phyloP scores from a whole-genome alignment of 2,329 filamentous ascomycete species.

The Xylaria sp. region DNA sequence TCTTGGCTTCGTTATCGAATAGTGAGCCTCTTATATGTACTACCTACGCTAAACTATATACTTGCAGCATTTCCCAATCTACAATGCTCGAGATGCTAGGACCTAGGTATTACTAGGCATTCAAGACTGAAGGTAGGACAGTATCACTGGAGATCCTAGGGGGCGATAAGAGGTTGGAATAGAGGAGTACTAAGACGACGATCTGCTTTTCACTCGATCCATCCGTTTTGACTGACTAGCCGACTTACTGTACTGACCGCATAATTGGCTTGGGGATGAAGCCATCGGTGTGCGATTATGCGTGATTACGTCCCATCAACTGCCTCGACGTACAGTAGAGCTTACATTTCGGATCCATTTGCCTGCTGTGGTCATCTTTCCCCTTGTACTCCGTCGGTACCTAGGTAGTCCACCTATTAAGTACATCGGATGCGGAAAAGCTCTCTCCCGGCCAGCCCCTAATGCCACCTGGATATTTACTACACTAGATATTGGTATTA shows the following conservation, averaged over 20 bases:
- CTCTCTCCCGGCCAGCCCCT: not conserved
- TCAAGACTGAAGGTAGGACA: not conserved
- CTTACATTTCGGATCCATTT: constrained; percentile 6
- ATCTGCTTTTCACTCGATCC: constrained; percentile 21
- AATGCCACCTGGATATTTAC: not conserved
- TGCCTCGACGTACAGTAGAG: constrained; percentile 1
- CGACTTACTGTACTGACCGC: constrained; percentile 37
- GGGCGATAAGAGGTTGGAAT: not conserved
- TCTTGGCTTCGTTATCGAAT: not conserved
- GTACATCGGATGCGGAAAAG: not conserved
- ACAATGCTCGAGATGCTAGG: not conserved
- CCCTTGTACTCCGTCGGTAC: not conserved
- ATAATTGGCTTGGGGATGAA: constrained; percentile 26
- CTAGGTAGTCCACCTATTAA: not conserved
- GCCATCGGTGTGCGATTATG: constrained; percentile 32
- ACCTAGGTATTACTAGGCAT: not conserved
- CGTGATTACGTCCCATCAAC: constrained; percentile 31
- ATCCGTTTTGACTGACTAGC: constrained; percentile 26
- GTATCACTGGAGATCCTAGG: not conserved
- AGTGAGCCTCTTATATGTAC: not conserved
- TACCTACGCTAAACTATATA: not conserved
- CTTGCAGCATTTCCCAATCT: not conserved
- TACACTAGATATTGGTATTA: too few relatives aligned
- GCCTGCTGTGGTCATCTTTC: constrained; percentile 7
- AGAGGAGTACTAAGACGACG: constrained; percentile 19